These are phyloP conservation scores for Globisporangium spinosum DNA, from an alignment of 352 stramenopile genomes.

Conservation along the genomic window DNA sequence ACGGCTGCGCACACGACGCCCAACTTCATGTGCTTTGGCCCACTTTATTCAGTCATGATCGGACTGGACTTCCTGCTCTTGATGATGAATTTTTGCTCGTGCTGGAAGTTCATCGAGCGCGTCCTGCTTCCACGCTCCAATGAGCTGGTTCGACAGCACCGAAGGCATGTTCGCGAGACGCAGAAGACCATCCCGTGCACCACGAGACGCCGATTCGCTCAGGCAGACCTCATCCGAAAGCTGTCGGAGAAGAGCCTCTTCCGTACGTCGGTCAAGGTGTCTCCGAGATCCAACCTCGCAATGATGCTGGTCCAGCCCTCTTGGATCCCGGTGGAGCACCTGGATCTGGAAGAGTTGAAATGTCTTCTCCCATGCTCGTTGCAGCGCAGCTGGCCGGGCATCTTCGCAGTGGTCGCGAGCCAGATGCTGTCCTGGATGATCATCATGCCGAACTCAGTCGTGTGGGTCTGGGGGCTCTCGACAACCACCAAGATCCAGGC, in stretches of 20 bases:
- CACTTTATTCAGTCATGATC: conserved; percentile 31
- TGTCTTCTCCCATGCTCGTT: conserved; percentile 30
- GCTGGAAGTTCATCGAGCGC: conserved; percentile 17
- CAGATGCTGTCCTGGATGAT: conserved; percentile 55
- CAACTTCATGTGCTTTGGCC: conserved; percentile 25
- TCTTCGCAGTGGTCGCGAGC: conserved; percentile 25
- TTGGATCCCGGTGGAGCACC: conserved; percentile 17
- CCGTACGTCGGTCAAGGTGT: neutral
- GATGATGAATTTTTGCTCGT: conserved; percentile 20
- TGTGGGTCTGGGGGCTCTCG: conserved; percentile 41
- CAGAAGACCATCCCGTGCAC: conserved; percentile 6
- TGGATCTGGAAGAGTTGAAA: conserved; percentile 13
- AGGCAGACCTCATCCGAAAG: neutral
- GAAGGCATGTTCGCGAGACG: conserved; percentile 7
- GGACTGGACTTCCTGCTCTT: conserved; percentile 22
- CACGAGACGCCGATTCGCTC: conserved; percentile 8
- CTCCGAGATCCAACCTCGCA: neutral
- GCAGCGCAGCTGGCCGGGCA: conserved; percentile 35
- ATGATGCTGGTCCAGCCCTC: conserved; percentile 8
- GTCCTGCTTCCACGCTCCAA: conserved; percentile 18
- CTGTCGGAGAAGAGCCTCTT: neutral
- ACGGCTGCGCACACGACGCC: conserved; percentile 13
- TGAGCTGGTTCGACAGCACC: conserved; percentile 16
- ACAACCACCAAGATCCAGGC: conserved; percentile 34
- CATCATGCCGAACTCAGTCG: conserved; percentile 47